Evolutionary conservation across 1,139 yeast species (phyloP).

Genomic region (Debaryomyces udenii): DNA sequence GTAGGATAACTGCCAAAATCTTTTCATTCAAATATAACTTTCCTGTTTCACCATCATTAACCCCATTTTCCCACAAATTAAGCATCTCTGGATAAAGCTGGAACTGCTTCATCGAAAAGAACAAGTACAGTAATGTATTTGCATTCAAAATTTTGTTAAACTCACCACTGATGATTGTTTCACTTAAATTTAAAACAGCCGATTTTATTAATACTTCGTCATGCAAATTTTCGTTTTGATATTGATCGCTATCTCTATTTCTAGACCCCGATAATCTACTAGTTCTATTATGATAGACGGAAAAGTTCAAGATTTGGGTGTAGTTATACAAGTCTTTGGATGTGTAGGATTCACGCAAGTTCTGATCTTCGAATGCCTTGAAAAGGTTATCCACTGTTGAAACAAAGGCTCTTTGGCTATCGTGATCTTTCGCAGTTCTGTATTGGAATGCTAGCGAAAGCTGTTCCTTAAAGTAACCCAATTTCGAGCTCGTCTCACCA

Average conservation of each 20-base stretch:
- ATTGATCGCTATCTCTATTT: slow-evolving; percentile 47
- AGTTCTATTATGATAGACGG: slow-evolving; percentile 35
- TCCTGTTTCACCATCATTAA: slow-evolving; percentile 34
- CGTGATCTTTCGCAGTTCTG: slow-evolving; percentile 19
- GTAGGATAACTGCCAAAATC: slow-evolving; percentile 73
- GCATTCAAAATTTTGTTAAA: slow-evolving; percentile 28
- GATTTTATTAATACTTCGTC: slow-evolving; percentile 37
- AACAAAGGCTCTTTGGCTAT: slow-evolving; percentile 25
- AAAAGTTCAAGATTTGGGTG: slow-evolving; percentile 28
- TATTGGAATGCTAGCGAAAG: slow-evolving; percentile 26
- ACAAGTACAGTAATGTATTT: slow-evolving; percentile 24
- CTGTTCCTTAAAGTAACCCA: slow-evolving; percentile 33
- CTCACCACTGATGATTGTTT: slow-evolving; percentile 36
- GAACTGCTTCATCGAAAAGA: slow-evolving; percentile 42
- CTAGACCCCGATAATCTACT: slow-evolving; percentile 33
- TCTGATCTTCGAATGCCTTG: slow-evolving; percentile 32
- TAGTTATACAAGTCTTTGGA: slow-evolving; percentile 31
- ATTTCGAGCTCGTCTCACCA: slow-evolving; percentile 25
- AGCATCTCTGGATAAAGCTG: slow-evolving; percentile 38
- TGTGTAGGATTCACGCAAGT: slow-evolving; percentile 28
- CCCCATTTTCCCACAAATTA: slow-evolving; percentile 48
- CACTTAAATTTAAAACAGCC: slow-evolving; percentile 39
- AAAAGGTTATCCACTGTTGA: slow-evolving; percentile 25
- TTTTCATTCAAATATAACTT: slow-evolving; percentile 48
- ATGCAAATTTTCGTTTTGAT: slow-evolving; percentile 25